phyloP scores from a whole-genome alignment of 1,139 yeast genomes.

The Debaryomyces psychrophilus region DNA sequence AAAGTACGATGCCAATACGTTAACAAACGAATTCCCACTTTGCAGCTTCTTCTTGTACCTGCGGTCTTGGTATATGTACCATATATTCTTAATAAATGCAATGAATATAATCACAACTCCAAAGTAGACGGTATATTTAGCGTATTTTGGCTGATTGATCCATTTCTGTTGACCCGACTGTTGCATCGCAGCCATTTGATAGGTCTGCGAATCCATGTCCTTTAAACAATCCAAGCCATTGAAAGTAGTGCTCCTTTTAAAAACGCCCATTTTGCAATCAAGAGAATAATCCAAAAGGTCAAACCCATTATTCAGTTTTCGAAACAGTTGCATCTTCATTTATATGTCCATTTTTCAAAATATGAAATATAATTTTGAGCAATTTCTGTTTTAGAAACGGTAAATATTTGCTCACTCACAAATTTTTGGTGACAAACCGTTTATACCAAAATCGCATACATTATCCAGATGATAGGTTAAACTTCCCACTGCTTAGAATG shows the following conservation, averaged over 20 bases:
- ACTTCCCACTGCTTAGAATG: too few relatives aligned
- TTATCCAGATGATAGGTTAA: too few relatives aligned
- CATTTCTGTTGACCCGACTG: constrained; percentile 48
- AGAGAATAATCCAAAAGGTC: background rate
- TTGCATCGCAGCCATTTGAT: constrained; percentile 21
- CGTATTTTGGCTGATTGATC: constrained; percentile 44
- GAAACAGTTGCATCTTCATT: too few relatives aligned
- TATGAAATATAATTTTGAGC: too few relatives aligned
- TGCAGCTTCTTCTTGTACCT: constrained; percentile 22
- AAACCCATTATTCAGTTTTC: background rate
- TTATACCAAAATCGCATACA: too few relatives aligned
- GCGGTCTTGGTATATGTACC: constrained; percentile 40
- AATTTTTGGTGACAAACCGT: too few relatives aligned
- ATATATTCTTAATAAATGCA: constrained; percentile 42
- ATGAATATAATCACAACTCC: constrained; percentile 40
- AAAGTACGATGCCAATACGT: constrained; percentile 40
- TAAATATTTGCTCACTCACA: too few relatives aligned
- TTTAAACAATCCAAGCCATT: constrained; percentile 52
- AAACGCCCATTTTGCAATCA: constrained; percentile 1
- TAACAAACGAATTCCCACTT: constrained; percentile 24
- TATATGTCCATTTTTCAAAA: too few relatives aligned
- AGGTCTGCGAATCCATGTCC: constrained; percentile 36
- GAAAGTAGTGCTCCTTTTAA: constrained; percentile 20
- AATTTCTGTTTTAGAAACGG: too few relatives aligned
- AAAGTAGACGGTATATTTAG: constrained; percentile 50